Conservation (phyloP, 306 rosid genomes). For the Dicorynia guianensis region DNA sequence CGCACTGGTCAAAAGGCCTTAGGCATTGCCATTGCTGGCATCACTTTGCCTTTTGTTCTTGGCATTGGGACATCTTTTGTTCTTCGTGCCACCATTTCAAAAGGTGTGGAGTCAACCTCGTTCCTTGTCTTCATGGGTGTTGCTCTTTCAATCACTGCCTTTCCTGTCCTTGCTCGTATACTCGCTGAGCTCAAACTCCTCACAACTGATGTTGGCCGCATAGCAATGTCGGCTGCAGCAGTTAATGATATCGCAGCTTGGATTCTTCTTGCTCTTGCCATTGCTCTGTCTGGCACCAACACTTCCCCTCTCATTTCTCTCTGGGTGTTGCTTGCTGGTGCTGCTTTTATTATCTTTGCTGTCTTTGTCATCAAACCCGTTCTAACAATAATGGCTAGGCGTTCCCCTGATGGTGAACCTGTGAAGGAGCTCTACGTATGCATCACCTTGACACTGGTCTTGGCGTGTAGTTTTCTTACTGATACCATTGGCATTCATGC, state of each 20-base stretch:
- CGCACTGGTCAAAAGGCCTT: conserved; percentile 64
- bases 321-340: conserved; percentile 65
- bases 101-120: conserved; percentile 48
- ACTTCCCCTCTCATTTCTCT: conserved; percentile 56
- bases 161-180: conserved; percentile 78
- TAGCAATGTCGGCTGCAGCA: conserved; percentile 81
- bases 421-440: conserved; percentile 49
- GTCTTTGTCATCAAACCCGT: conserved; percentile 46
- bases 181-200: conserved; percentile 82
- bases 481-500: conserved; percentile 54
- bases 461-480: conserved; percentile 49
- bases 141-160: conserved; percentile 77
- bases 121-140: conserved; percentile 84
- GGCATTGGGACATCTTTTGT: conserved; percentile 68
- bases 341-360: conserved; percentile 39
- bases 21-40: conserved; percentile 60
- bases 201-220: conserved; percentile 75
- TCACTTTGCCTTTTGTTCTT: conserved; percentile 64
- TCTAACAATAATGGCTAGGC: conserved; percentile 48
- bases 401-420: conserved; percentile 44
- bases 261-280: conserved; percentile 80
- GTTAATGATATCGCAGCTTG: conserved; percentile 78
- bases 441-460: conserved; percentile 40
- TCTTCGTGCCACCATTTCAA: conserved; percentile 57
- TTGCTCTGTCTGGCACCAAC: conserved; percentile 62